Percentiles rank a stretch among this genome's conserved stretches.
phyloP scores from a whole-genome alignment of 768 basidiomycete genomes.

The Suillus luteus region DNA sequence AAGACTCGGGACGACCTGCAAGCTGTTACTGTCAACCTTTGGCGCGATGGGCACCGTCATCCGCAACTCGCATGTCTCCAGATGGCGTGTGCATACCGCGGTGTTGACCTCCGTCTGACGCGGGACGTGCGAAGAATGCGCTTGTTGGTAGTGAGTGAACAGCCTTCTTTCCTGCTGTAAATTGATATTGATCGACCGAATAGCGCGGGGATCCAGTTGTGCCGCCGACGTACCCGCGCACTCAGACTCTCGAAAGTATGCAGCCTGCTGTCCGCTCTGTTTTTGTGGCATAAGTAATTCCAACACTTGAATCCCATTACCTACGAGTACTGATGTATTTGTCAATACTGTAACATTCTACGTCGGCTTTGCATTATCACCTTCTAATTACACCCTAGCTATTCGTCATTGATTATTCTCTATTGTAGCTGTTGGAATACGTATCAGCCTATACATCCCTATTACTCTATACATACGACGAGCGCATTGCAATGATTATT shows the following conservation, averaged over 20 bases:
- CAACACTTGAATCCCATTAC: neutral
- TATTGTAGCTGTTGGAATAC: neutral
- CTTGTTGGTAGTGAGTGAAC: conserved; percentile 46
- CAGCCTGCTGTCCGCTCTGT: conserved; percentile 6
- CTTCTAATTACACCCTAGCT: conserved; percentile 6
- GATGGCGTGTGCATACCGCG: conserved; percentile 64
- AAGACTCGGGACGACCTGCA: conserved; percentile 46
- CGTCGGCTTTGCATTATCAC: neutral
- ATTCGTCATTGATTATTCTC: neutral
- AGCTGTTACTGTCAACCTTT: conserved; percentile 54
- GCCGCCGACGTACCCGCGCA: conserved; percentile 21
- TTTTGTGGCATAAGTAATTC: conserved; percentile 5
- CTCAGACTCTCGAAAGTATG: conserved; percentile 19
- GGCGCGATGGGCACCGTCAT: conserved; percentile 52
- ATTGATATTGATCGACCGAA: neutral
- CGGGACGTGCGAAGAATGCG: conserved; percentile 57
- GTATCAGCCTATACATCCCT: neutral
- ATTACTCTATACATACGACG: neutral
- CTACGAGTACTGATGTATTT: neutral
- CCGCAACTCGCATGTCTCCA: conserved; percentile 54
- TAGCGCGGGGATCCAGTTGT: conserved; percentile 23
- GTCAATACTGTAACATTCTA: conserved; percentile 2
- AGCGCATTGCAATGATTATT: neutral
- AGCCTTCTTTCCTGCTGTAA: conserved; percentile 1
- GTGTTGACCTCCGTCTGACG: conserved; percentile 55